Percentiles rank a stretch among this genome's conserved stretches.
These are phyloP conservation scores for Cyclospora cayetanensis DNA, from an alignment of 169 alveolate species.

Conservation along the genomic window DNA sequence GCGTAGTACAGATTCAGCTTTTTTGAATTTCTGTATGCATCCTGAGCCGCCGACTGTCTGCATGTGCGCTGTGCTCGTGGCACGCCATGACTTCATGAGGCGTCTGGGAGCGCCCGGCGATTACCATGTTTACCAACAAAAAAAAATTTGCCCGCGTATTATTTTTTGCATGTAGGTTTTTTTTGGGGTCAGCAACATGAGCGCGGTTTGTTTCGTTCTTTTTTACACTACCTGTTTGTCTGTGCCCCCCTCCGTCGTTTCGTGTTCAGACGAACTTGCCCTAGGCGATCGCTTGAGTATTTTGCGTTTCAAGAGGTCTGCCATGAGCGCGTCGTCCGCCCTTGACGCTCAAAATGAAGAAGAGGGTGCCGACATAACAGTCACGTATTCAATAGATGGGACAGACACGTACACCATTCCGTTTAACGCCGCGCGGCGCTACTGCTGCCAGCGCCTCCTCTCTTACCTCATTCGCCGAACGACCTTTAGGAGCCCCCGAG, in stretches of 20 bases:
- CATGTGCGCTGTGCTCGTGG: too few relatives aligned
- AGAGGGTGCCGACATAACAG: slow-evolving; percentile 7
- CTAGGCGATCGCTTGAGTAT: slow-evolving; percentile 1
- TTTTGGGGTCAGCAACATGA: not conserved
- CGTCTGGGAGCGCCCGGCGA: too few relatives aligned
- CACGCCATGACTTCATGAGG: too few relatives aligned
- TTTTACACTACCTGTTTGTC: not conserved
- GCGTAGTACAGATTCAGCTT: too few relatives aligned
- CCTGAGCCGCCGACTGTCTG: too few relatives aligned
- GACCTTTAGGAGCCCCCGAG: slow-evolving; percentile 36
- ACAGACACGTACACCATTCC: slow-evolving; percentile 48
- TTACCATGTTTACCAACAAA: too few relatives aligned
- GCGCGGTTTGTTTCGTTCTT: not conserved
- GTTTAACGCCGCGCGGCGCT: slow-evolving; percentile 6
- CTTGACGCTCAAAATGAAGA: not conserved
- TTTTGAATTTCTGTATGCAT: too few relatives aligned
- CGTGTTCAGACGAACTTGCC: not conserved
- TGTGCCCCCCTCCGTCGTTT: too few relatives aligned
- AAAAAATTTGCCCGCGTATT: too few relatives aligned
- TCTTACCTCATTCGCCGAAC: slow-evolving; percentile 52
- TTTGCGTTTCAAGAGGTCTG: slow-evolving; percentile 29
- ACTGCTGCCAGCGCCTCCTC: slow-evolving; percentile 67
- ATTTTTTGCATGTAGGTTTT: not conserved
- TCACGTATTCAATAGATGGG: slow-evolving; percentile 46
- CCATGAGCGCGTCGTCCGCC: not conserved